Evolutionary conservation across 768 basidiomycete species (phyloP).

Genomic region (Jaapia argillacea): DNA sequence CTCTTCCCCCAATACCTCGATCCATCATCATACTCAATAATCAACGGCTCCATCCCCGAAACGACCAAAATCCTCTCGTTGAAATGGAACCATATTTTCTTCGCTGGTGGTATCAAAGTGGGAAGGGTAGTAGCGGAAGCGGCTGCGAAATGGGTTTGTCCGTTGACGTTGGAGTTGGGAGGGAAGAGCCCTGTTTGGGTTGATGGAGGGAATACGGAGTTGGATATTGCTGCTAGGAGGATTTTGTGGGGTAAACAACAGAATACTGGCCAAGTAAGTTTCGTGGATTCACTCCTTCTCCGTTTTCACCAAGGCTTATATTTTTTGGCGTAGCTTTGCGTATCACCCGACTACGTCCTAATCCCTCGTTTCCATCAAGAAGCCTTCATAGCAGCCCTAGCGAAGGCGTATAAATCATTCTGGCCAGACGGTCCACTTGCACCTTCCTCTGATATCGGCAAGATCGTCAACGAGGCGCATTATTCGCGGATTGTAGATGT

Average conservation of each 20-base stretch:
- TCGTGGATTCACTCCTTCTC: background rate
- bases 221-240: slow-evolving; percentile 13
- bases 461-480: slow-evolving; percentile 6
- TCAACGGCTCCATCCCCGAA: slow-evolving; percentile 16
- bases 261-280: slow-evolving; percentile 17
- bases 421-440: slow-evolving; percentile 5
- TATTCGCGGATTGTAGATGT: slow-evolving; percentile 2
- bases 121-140: slow-evolving; percentile 40
- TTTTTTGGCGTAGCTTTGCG: slow-evolving; percentile 11
- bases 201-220: slow-evolving; percentile 10
- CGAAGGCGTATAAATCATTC: slow-evolving; percentile 3
- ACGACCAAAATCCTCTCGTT: slow-evolving; percentile 23
- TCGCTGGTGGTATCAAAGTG: slow-evolving; percentile 33
- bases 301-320: background rate
- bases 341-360: slow-evolving; percentile 20
- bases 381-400: slow-evolving; percentile 13
- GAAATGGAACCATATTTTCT: slow-evolving; percentile 34
- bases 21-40: slow-evolving; percentile 10
- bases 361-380: slow-evolving; percentile 9
- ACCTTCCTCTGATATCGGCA: slow-evolving; percentile 1
- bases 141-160: slow-evolving; percentile 44
- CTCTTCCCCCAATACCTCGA: slow-evolving; percentile 22
- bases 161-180: slow-evolving; percentile 46
- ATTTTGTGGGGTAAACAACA: slow-evolving; percentile 17
- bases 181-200: slow-evolving; percentile 32